Evolutionary conservation across 495 filamentous ascomycete genomes (phyloP), one percentile per base, ranked within the genome.

Genomic region (Xylaria cubensis): DNA sequence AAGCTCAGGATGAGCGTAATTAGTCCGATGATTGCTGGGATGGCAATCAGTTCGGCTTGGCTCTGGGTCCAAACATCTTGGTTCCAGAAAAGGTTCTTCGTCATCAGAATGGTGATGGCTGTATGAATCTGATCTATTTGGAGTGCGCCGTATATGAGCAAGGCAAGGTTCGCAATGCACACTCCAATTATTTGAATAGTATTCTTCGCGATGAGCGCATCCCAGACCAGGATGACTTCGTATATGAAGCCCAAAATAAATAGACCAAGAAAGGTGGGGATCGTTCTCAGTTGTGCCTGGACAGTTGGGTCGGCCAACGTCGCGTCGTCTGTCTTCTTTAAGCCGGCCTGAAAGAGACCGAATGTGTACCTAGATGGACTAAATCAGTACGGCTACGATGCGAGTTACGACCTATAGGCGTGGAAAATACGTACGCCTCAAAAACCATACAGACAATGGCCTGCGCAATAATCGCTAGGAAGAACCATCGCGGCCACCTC

Each of bases 151-250:
- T 98, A 98, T 73, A 99, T 87, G 61, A 98, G 87, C 73, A 98
- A 89, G 12, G 92, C 95, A 39, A 95, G 76, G 81, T 99, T 97
- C 82, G 94, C 97, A 44, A 95, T 75, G 82, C 95, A 98, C 21
- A 99, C 85, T 41, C 96, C 97, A 76, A 99, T 98, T 79, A 99
- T 86, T 81, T 99, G 96, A 87, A 99, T 99, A 17, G 96, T 99
- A 83, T 99, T 99, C 84, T 97, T 97, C 77, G 95, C 83, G 61
- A 94, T 90, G 71, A 99, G 84, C 3, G 97, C 95, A 86, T 99
- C 96, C 83, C 93, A 98, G 17, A 96, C 91, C 32, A 99, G 84
- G 42, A 96, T 80, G 6, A 98, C 80, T 76, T 97, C 90, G 82
- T 98, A 99, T 67, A 99, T 78, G 82, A 97, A 97, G 65, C 93